Evolutionary conservation across 2,329 filamentous ascomycete genomes (phyloP).

Genomic region (Claviceps sp.): DNA sequence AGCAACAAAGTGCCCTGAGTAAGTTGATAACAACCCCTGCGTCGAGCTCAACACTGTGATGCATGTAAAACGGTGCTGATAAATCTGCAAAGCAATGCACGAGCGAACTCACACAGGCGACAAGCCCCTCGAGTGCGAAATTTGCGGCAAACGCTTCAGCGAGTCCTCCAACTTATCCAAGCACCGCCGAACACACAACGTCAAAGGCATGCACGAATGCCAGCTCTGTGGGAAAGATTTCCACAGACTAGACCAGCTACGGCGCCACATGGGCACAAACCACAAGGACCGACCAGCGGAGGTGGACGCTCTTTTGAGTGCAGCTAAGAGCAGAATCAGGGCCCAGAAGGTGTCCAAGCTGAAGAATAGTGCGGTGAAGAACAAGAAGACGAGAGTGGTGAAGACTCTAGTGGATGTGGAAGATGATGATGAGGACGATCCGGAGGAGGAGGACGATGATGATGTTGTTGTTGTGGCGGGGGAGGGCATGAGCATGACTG

Average conservation of each 20-base stretch:
- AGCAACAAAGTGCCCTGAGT: constrained; percentile 56
- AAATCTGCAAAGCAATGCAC: constrained; percentile 42
- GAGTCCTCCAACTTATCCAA: constrained; percentile 56
- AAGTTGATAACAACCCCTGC: constrained; percentile 16
- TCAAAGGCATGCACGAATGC: constrained; percentile 38
- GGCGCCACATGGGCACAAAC: constrained; percentile 34
- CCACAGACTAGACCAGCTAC: constrained; percentile 45
- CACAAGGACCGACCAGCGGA: constrained; percentile 15
- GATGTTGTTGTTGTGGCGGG: no score
- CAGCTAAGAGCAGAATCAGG: constrained; percentile 7
- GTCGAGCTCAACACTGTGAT: background rate
- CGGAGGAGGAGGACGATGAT: background rate
- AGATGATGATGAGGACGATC: background rate
- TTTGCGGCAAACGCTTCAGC: constrained; percentile 46
- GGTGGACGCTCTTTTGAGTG: constrained; percentile 8
- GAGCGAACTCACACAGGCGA: constrained; percentile 51
- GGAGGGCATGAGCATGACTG: no score
- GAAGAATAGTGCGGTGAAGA: constrained; percentile 4
- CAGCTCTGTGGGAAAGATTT: constrained; percentile 43
- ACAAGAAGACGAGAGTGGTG: background rate
- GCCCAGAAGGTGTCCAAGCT: constrained; percentile 6
- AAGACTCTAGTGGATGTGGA: background rate
- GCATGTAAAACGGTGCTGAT: background rate
- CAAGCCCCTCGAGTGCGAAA: constrained; percentile 46
- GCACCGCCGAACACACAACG: constrained; percentile 47